Evolutionary conservation across 106 monocot species (phyloP).

Genomic region (Dactylorhiza incarnata): DNA sequence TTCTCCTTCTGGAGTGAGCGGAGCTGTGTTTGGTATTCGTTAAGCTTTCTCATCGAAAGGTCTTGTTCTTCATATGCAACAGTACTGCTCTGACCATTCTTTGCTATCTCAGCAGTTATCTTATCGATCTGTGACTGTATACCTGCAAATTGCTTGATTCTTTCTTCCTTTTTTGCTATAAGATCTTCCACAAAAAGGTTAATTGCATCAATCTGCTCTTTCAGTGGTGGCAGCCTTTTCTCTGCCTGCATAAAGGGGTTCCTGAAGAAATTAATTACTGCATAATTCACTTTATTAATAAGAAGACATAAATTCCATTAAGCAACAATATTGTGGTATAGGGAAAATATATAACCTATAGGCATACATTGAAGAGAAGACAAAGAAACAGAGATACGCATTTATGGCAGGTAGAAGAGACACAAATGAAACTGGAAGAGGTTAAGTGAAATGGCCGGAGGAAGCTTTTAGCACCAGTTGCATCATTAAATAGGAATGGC

Average conservation of each 20-base stretch:
- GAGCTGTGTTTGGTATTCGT: slow-evolving; percentile 60
- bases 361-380: not conserved
- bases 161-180: slow-evolving; percentile 51
- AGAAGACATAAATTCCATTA: not conserved
- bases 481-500: not conserved
- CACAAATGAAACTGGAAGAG: not conserved
- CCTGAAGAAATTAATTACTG: not conserved
- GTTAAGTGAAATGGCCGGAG: not conserved
- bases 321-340: not conserved
- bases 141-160: slow-evolving; percentile 62
- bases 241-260: slow-evolving; percentile 17
- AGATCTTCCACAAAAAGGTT: slow-evolving; percentile 60
- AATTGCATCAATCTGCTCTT: slow-evolving; percentile 58
- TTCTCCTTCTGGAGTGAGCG: slow-evolving; percentile 77
- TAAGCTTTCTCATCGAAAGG: slow-evolving; percentile 68
- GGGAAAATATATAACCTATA: not conserved
- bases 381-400: not conserved
- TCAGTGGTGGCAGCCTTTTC: slow-evolving; percentile 40
- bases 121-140: slow-evolving; percentile 57
- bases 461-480: not conserved
- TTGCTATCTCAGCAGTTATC: slow-evolving; percentile 55
- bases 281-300: not conserved
- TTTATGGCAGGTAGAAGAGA: not conserved
- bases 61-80: slow-evolving; percentile 53
- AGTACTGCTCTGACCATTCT: slow-evolving; percentile 14